Conservation (phyloP, 257 asterid species). For the Ilex aquifolium region DNA sequence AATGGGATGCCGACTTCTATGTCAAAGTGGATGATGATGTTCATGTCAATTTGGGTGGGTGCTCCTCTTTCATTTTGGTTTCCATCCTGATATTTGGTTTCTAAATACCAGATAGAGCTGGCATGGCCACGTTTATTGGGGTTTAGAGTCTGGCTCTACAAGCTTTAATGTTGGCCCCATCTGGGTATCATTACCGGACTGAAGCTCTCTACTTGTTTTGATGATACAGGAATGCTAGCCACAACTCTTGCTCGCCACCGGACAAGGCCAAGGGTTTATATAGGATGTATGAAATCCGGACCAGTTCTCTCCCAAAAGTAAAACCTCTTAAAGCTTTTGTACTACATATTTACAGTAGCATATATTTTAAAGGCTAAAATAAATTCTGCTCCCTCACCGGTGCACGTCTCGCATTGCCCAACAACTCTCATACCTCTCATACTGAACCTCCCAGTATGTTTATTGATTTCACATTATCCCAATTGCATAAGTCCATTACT, state of each 20-base stretch:
- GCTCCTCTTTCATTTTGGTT: not conserved
- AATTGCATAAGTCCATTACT: too few species aligned
- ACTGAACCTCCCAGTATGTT: too few species aligned
- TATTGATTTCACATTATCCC: too few species aligned
- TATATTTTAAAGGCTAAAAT: too few species aligned
- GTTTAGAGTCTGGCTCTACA: too few species aligned
- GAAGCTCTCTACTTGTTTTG: not conserved
- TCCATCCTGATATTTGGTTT: not conserved
- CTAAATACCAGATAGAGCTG: too few species aligned
- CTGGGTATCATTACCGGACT: not conserved
- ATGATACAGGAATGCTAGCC: conserved; percentile 49
- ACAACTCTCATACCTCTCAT: too few species aligned
- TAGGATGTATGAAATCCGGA: conserved; percentile 70
- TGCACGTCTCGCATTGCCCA: too few species aligned
- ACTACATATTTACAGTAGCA: not conserved
- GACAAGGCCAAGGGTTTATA: conserved; percentile 45
- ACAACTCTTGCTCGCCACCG: conserved; percentile 52
- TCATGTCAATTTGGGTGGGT: conserved; percentile 73
- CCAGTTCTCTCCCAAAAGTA: conserved; percentile 59
- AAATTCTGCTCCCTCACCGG: too few species aligned
- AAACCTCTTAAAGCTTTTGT: not conserved
- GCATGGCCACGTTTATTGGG: too few species aligned
- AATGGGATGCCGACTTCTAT: conserved; percentile 79
- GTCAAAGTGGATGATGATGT: conserved; percentile 84
- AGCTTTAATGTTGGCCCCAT: conserved; percentile 2